Conservation (phyloP, 23 red algal species). For the Gracilaria gracilis region DNA sequence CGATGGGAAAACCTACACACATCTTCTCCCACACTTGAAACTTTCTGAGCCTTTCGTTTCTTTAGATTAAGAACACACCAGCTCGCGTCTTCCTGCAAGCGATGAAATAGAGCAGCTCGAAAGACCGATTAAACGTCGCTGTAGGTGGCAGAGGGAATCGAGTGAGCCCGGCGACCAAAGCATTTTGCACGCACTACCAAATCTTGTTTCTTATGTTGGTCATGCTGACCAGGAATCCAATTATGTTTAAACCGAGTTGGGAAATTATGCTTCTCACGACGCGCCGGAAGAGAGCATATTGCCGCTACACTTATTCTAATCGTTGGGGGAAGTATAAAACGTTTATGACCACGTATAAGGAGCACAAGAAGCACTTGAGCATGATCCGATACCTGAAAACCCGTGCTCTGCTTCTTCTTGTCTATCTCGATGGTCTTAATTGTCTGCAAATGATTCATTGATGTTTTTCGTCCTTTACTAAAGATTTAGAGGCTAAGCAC, state of each 20-base stretch:
- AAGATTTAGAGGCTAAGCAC: too few species aligned
- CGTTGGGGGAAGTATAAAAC: not conserved
- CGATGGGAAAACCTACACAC: not conserved
- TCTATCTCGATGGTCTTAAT: not conserved
- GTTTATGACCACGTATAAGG: not conserved
- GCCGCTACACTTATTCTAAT: not conserved
- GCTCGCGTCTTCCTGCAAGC: not conserved
- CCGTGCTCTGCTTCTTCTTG: not conserved
- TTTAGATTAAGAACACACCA: not conserved
- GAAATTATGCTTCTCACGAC: not conserved
- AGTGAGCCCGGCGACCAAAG: not conserved
- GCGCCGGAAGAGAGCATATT: not conserved
- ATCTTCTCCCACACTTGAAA: not conserved
- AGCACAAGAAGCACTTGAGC: not conserved
- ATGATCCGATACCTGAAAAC: not conserved
- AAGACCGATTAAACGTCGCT: not conserved
- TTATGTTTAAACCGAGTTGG: not conserved
- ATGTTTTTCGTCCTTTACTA: not conserved
- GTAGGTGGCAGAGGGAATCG: not conserved
- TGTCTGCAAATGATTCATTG: not conserved
- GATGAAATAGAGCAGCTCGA: not conserved
- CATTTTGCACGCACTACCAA: not conserved
- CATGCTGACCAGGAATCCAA: not conserved
- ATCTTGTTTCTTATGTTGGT: not conserved
- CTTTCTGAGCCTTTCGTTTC: not conserved